phyloP scores from a whole-genome alignment of 1,284 basidiomycete genomes.

The Apiotrichum montevideense region DNA sequence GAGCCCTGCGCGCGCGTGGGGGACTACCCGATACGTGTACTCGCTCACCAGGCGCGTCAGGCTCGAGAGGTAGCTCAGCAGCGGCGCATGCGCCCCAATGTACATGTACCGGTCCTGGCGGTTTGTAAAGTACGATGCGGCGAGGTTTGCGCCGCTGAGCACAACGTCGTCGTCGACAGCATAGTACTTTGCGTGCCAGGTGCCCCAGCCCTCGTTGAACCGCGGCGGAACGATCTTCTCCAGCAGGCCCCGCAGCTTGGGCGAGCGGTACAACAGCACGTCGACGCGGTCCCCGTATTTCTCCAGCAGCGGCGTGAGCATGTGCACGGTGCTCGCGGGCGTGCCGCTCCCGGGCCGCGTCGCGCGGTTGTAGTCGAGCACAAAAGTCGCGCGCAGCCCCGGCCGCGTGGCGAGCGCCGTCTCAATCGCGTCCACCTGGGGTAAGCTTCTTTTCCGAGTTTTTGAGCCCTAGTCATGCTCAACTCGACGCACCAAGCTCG shows the following conservation, averaged over 20 bases:
- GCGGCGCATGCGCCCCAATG: slow-evolving; percentile 57
- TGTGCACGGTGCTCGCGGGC: slow-evolving; percentile 59
- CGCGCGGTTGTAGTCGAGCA: slow-evolving; percentile 84
- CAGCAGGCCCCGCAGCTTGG: slow-evolving; percentile 68
- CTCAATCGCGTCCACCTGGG: slow-evolving; percentile 62
- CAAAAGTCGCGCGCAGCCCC: slow-evolving; percentile 62
- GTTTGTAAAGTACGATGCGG: slow-evolving; percentile 87
- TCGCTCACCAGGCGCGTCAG: slow-evolving; percentile 64
- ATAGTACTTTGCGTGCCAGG: slow-evolving; percentile 97
- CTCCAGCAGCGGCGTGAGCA: slow-evolving; percentile 65
- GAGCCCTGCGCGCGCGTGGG: slow-evolving; percentile 9
- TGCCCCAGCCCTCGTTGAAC: slow-evolving; percentile 97
- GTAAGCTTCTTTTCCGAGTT: not conserved
- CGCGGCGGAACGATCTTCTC: slow-evolving; percentile 77
- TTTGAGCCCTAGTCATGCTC: not conserved
- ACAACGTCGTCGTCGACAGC: slow-evolving; percentile 86
- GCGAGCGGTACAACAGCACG: slow-evolving; percentile 76
- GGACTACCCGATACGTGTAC: slow-evolving; percentile 60
- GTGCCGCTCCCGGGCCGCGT: slow-evolving; percentile 64
- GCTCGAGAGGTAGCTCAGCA: slow-evolving; percentile 77
- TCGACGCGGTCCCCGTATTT: slow-evolving; percentile 70
- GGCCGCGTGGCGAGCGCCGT: slow-evolving; percentile 58
- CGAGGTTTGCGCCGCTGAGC: slow-evolving; percentile 93
- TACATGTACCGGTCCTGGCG: slow-evolving; percentile 90
- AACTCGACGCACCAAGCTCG: slow-evolving; percentile 53